Conservation (phyloP, 139 green algal genomes). For the Micractinium conductrix region DNA sequence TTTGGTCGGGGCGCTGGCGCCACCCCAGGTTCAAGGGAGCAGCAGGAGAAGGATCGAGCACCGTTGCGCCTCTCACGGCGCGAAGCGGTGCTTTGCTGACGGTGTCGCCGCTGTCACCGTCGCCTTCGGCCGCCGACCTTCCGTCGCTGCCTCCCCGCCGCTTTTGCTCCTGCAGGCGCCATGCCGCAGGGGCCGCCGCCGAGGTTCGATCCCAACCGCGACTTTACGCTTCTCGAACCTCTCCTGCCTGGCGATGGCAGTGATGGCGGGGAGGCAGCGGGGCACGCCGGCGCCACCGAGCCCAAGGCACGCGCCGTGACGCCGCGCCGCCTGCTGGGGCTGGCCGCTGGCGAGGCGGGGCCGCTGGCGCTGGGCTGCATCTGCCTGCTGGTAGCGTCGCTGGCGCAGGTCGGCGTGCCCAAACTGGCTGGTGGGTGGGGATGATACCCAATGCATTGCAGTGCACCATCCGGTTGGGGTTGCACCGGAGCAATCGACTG, state of each 20-base stretch:
- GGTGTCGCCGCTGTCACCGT: too few species aligned
- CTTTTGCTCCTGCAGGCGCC: too few species aligned
- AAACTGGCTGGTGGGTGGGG: conserved; percentile 45
- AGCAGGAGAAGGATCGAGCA: too few species aligned
- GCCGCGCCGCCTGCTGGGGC: conserved; percentile 30
- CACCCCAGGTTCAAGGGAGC: too few species aligned
- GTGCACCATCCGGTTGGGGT: neutral
- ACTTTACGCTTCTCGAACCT: conserved; percentile 1
- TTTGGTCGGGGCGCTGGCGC: too few species aligned
- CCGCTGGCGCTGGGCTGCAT: neutral
- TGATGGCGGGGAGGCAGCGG: conserved; percentile 17
- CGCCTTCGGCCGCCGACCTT: too few species aligned
- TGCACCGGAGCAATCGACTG: neutral
- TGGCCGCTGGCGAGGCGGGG: conserved; percentile 37
- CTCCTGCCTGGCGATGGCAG: too few species aligned
- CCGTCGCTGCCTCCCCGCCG: too few species aligned
- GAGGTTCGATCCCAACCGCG: conserved; percentile 21
- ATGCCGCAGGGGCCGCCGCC: too few species aligned
- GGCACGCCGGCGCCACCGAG: neutral
- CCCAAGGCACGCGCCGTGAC: neutral
- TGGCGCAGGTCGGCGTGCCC: conserved; percentile 40
- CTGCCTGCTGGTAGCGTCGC: neutral
- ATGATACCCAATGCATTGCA: too few species aligned
- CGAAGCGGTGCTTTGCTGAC: too few species aligned
- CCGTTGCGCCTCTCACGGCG: too few species aligned